Evolutionary conservation across 257 asterid species (phyloP).

Genomic region (Penstemon davidsonii): DNA sequence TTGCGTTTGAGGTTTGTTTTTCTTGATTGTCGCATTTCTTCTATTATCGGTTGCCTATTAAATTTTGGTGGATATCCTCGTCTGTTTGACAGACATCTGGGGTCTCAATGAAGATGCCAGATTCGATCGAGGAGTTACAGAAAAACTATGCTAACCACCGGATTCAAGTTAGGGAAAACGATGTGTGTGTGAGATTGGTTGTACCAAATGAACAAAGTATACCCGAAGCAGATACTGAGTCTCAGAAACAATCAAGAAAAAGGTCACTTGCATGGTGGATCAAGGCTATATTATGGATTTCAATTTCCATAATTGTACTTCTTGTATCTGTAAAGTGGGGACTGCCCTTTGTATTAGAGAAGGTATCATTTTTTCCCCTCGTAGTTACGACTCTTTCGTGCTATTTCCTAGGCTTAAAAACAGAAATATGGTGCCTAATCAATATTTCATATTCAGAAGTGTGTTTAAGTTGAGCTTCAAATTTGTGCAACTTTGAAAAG

Average conservation of each 20-base stretch:
- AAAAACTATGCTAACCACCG: conserved; percentile 22
- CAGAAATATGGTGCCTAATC: no score
- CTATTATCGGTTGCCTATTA: neutral
- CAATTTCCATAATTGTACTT: conserved; percentile 33
- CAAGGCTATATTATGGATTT: conserved; percentile 49
- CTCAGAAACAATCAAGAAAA: conserved; percentile 32
- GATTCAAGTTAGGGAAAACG: conserved; percentile 50
- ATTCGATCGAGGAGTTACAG: conserved; percentile 36
- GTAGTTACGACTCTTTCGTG: conserved; percentile 1
- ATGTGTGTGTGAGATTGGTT: conserved; percentile 78
- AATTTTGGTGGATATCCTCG: no score
- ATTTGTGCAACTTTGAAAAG: no score
- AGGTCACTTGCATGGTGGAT: conserved; percentile 58
- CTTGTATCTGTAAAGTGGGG: conserved; percentile 67
- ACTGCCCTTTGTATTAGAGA: conserved; percentile 60
- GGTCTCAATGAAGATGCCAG: conserved; percentile 45
- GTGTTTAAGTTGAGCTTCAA: no score
- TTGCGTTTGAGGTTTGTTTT: neutral
- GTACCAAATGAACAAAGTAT: conserved; percentile 48
- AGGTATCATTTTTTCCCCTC: conserved; percentile 41
- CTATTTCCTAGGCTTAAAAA: neutral
- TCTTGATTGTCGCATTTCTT: conserved; percentile 16
- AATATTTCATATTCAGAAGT: no score
- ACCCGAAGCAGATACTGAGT: conserved; percentile 41
- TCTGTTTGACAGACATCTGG: conserved; percentile 40